Evolutionary conservation across 2,329 filamentous ascomycete genomes (phyloP), one percentile per base, ranked within the genome.

Genomic region (Ophiobolus disseminans): DNA sequence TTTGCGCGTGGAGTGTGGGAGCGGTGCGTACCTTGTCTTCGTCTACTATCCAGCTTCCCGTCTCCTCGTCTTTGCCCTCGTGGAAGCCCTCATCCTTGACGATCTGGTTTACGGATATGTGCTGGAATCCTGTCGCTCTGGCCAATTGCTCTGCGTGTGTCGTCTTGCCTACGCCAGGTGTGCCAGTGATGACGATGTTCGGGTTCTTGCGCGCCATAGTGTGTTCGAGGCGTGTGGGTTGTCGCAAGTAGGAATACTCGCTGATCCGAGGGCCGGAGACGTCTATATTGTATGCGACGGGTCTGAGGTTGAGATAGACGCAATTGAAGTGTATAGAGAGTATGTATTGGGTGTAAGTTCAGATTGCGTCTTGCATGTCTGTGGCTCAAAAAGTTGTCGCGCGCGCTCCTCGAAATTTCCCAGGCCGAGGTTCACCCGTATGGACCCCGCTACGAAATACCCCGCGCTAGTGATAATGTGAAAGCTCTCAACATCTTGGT

Each of bases 121-220:
- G 92, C 64, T 86, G 87, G 57, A 97, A 77, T 1, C 88, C 89
- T 7, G 88, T 89, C 50, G 82, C 85, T 68, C 88, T 81, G 5
- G 90, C 90, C 39, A 99, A 78, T 64, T 85, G 81, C 73, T 96
- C 90, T 69, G 89, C 90, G 73, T 96, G 92, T 6, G 90, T 95
- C 14, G 92, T 96, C 78, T 99, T 99, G 68, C 94, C 94, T 21
- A 95, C 91, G 45, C 94, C 94, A 0, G 94, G 94, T 16, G 94
- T 99, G 57, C 94, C 94, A 31, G 94, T 97, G 59, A 99, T 82
- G 61, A 99, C 88, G 66, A 99, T 91, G 74, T 97, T 99, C 22
- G 94, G 94, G 55, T 70, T 68, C 47, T 70, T 72, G 48, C 77
- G 74, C 51, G 72, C 66, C 70, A 75, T 76, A 16, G 34, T 53